phyloP scores from a whole-genome alignment of 192 early-diverging fungal genomes.

The Umbelopsis sp. region DNA sequence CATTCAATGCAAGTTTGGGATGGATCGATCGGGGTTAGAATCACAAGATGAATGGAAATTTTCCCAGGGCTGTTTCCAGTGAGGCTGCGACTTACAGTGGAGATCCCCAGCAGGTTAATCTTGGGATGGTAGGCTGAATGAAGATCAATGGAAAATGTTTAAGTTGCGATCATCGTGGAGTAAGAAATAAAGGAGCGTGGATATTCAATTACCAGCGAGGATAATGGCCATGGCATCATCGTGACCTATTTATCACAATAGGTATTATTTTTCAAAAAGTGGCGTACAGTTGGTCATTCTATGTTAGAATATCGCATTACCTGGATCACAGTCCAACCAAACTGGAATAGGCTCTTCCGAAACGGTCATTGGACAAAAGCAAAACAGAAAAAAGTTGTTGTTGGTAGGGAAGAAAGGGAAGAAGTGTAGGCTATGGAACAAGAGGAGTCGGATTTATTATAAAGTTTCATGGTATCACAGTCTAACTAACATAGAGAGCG shows the following conservation, averaged over 20 bases:
- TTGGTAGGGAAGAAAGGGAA: no score
- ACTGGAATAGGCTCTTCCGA: neutral
- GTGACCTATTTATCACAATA: constrained; percentile 14
- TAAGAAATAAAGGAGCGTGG: neutral
- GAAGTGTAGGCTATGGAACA: no score
- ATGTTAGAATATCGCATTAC: neutral
- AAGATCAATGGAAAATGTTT: neutral
- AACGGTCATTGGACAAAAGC: neutral
- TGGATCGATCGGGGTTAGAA: constrained; percentile 10
- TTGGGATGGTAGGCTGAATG: constrained; percentile 19
- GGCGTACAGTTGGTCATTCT: neutral
- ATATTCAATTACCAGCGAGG: constrained; percentile 16
- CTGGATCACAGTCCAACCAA: constrained; percentile 29
- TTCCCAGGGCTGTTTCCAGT: neutral
- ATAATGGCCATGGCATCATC: constrained; percentile 36
- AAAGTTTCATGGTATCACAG: no score
- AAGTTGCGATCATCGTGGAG: neutral
- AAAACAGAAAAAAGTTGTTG: neutral
- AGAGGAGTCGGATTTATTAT: no score
- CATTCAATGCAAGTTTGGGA: no score
- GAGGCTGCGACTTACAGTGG: constrained; percentile 17
- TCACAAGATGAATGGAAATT: neutral
- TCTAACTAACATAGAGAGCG: no score
- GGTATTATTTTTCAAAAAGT: neutral
- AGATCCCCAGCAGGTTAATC: constrained; percentile 24